Base-by-base conservation (phyloP, 768 basidiomycete genomes). In the Coprinopsis strossmayeri region DNA sequence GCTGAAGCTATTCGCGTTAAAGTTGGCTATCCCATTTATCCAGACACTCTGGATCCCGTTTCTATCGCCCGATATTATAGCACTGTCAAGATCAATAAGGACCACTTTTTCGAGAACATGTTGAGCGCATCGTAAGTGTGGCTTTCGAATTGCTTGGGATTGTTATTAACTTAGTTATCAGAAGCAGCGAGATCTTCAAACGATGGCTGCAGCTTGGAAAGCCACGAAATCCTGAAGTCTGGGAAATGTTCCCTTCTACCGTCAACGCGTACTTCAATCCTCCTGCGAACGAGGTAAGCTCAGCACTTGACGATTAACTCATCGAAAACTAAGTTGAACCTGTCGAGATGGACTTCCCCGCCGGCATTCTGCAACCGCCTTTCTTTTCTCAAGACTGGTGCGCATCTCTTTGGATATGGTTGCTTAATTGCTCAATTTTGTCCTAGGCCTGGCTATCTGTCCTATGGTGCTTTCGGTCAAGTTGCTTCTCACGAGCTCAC, bases 401-500 rank as follows among this genome's bases (percentile, higher is more conserved):
- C 32, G 74, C 50, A 17, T 26, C 28, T 24, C 40, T 45, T 35
- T 42, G 9, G 24, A 3, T 17, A 39, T 23, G 41, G 28, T 38
- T 46, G 48, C 46, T 38, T n/a, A 34, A n/a, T 10, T 52, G 55
- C 52, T 53, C 40, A 26, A 51, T 18, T 23, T 41, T 43, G 39
- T 3, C 15, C 26, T 48, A 90, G 87, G 91, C 96, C 96, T 3
- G 72, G 78, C 25, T 95, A 96, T 63, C 71, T 98, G 49, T 77
- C 82, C 24, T 98, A 95, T 55, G 95, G 93, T 18, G 82, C 91
- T 1, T 96, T 98, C 59, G 96, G 94, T 12, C 82, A 86, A 43
- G 84, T 96, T 17, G 93, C 92, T 20, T 79, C 91, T 0, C 95
- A 99, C 61, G 95, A 99, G 64, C 69, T 98, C 38, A 88, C 88